These are phyloP conservation scores for Butyriboletus loyo DNA, from an alignment of 768 basidiomycete genomes.

Conservation along the genomic window DNA sequence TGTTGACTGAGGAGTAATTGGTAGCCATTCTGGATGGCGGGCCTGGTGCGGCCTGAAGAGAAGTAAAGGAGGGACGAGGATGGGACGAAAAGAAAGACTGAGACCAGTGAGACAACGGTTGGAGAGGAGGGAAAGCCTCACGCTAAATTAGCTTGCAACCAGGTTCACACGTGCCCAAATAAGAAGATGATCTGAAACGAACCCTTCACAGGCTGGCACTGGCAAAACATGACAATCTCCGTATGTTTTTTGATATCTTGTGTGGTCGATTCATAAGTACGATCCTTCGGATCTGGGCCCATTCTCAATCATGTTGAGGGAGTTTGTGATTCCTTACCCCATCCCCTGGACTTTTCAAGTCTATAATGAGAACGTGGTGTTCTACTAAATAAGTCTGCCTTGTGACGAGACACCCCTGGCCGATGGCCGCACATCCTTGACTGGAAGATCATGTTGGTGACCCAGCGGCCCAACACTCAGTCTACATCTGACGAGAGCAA, in stretches of 20 bases:
- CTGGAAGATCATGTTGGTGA: conserved; percentile 3
- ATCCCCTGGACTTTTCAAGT: too few species aligned
- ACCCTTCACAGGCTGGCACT: too few species aligned
- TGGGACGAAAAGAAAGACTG: conserved; percentile 12
- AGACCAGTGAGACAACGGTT: conserved; percentile 11
- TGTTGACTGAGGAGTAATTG: conserved; percentile 36
- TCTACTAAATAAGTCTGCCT: too few species aligned
- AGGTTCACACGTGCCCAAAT: conserved; percentile 14
- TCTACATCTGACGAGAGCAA: conserved; percentile 9
- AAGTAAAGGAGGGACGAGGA: conserved; percentile 23
- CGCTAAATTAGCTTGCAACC: background rate
- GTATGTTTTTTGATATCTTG: too few species aligned
- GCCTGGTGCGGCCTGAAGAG: conserved; percentile 15
- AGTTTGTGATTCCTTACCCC: too few species aligned
- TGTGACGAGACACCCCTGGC: too few species aligned
- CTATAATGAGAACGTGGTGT: too few species aligned
- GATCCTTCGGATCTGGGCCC: too few species aligned
- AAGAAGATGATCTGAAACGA: background rate
- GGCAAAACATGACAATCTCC: too few species aligned
- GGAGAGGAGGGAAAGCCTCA: background rate
- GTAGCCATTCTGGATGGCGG: conserved; percentile 36
- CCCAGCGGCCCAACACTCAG: background rate
- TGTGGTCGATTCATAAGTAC: too few species aligned
- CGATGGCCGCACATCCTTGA: background rate
- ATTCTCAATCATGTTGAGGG: too few species aligned